Conservation (phyloP, 78 protist species). For the Emiliania huxleyi region DNA sequence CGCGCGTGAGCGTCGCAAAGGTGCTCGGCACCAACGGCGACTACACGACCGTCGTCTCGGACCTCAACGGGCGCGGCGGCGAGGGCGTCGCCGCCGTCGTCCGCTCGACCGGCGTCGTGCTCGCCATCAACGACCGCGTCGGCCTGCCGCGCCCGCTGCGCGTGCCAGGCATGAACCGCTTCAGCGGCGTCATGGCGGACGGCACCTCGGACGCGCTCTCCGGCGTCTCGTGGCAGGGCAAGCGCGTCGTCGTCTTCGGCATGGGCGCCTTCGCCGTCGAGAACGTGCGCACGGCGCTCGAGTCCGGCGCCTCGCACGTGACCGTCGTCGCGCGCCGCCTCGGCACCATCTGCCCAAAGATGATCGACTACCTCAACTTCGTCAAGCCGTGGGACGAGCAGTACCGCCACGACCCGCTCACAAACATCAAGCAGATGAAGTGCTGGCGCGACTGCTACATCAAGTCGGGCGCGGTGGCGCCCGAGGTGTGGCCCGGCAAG, state of each 20-base stretch:
- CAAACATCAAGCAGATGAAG: neutral
- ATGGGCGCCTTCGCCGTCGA: constrained; percentile 8
- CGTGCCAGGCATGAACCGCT: neutral
- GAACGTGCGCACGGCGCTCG: constrained; percentile 14
- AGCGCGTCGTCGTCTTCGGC: neutral
- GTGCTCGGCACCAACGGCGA: too few species aligned
- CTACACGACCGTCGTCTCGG: too few species aligned
- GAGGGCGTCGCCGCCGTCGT: neutral
- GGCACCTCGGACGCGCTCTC: neutral
- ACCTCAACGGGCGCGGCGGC: neutral
- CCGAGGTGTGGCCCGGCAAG: neutral
- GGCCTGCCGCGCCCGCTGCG: neutral
- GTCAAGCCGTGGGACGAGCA: neutral
- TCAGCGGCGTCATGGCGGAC: neutral
- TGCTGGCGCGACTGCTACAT: neutral
- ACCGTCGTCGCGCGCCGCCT: neutral
- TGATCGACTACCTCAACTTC: neutral
- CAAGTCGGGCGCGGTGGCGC: neutral
- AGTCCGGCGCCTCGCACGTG: neutral
- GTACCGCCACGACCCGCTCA: neutral
- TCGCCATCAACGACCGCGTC: neutral
- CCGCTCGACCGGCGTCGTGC: neutral
- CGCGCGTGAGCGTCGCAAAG: too few species aligned
- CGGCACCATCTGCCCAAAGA: neutral
- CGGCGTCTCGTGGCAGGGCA: neutral